These are phyloP conservation scores for Moelleriella libera DNA, from an alignment of 2,329 filamentous ascomycete species.

Conservation along the genomic window DNA sequence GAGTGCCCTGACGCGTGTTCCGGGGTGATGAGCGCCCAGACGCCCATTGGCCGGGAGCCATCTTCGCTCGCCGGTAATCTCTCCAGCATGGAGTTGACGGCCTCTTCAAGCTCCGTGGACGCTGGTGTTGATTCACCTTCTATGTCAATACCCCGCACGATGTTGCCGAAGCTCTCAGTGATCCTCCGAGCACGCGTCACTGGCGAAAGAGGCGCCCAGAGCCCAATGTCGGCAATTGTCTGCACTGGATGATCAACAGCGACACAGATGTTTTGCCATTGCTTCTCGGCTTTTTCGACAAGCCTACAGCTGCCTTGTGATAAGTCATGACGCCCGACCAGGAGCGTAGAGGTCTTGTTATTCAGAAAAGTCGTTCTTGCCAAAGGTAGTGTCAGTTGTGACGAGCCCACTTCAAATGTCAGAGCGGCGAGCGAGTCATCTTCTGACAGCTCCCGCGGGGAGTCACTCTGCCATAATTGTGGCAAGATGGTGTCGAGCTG, in stretches of 20 bases:
- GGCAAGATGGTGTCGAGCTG: constrained; percentile 26
- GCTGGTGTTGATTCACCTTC: constrained; percentile 39
- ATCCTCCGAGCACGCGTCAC: constrained; percentile 50
- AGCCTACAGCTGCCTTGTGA: constrained; percentile 9
- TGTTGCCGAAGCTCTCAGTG: constrained; percentile 60
- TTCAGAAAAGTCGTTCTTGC: constrained; percentile 70
- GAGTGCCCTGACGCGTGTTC: constrained; percentile 3
- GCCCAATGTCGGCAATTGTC: constrained; percentile 10
- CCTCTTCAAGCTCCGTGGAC: constrained; percentile 55
- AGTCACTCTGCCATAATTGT: constrained; percentile 23
- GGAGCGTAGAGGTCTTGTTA: constrained; percentile 44
- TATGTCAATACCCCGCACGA: constrained; percentile 49
- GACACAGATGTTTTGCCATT: constrained; percentile 21
- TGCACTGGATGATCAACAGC: constrained; percentile 8
- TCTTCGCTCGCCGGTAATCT: constrained; percentile 11
- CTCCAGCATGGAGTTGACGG: constrained; percentile 45
- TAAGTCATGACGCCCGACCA: constrained; percentile 20
- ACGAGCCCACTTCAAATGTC: constrained; percentile 22
- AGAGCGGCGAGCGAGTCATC: constrained; percentile 24
- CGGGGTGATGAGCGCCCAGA: constrained; percentile 62
- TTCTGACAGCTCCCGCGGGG: constrained; percentile 13
- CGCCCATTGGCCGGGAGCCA: constrained; percentile 35
- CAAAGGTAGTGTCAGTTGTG: constrained; percentile 44
- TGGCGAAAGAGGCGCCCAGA: constrained; percentile 39
- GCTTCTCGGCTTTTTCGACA: constrained; percentile 17